These are phyloP conservation scores for Rhizomucor miehei DNA, from an alignment of 371 early-diverging fungal species.

Conservation along the genomic window DNA sequence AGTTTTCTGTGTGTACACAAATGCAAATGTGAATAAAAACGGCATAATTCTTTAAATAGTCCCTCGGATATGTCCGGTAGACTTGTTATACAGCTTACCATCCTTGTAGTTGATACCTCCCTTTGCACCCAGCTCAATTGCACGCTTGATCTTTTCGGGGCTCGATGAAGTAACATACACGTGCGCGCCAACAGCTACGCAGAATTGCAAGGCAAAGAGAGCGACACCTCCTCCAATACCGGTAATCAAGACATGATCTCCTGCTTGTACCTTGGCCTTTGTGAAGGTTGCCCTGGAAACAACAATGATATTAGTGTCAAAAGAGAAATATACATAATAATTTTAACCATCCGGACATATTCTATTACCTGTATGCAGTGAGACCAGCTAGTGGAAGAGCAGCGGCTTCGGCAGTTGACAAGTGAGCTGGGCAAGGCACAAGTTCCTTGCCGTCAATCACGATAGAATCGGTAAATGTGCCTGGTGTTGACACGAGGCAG, in stretches of 20 bases:
- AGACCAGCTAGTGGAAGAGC: conserved; percentile 70
- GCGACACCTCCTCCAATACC: conserved; percentile 83
- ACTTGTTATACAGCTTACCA: too few relatives aligned
- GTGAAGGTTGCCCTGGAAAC: conserved; percentile 50
- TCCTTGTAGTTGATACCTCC: conserved; percentile 73
- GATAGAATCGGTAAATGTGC: conserved; percentile 61
- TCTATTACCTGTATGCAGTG: conserved; percentile 59
- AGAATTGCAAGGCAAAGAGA: conserved; percentile 64
- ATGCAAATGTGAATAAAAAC: not conserved
- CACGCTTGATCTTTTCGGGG: conserved; percentile 59
- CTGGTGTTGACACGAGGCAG: too few relatives aligned
- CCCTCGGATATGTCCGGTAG: too few relatives aligned
- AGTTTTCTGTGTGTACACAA: conserved; percentile 36
- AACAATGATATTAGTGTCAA: too few relatives aligned
- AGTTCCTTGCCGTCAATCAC: conserved; percentile 45
- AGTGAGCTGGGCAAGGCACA: conserved; percentile 55
- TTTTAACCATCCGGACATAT: not conserved
- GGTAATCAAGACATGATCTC: conserved; percentile 65
- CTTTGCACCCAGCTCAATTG: conserved; percentile 61
- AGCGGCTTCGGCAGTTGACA: conserved; percentile 63
- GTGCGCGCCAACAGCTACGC: conserved; percentile 65
- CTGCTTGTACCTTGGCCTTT: conserved; percentile 53
- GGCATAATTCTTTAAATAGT: not conserved
- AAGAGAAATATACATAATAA: too few relatives aligned
- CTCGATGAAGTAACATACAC: conserved; percentile 73